Evolutionary conservation across 2,329 filamentous ascomycete genomes (phyloP).

Genomic region (Grosmannia clavigera): DNA sequence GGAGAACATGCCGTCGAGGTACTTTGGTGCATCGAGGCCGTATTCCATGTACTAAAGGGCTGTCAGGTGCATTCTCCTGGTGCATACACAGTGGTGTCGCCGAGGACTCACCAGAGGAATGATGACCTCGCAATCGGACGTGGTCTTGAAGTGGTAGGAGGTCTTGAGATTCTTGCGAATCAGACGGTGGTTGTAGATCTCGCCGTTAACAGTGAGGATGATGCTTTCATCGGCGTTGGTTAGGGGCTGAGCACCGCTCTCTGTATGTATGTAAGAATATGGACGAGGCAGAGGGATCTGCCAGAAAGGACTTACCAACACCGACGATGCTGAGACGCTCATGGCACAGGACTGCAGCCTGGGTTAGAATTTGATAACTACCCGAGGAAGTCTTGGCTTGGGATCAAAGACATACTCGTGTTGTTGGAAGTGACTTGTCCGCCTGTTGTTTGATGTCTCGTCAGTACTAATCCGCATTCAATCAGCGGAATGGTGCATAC

Average conservation of each 20-base stretch:
- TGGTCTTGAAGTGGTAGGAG: slow-evolving; percentile 93
- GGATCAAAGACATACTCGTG: slow-evolving; percentile 54
- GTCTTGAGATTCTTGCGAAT: slow-evolving; percentile 76
- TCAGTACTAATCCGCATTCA: neutral
- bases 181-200: slow-evolving; percentile 98
- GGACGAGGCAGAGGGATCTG: neutral
- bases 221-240: slow-evolving; percentile 83
- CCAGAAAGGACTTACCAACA: slow-evolving; percentile 54
- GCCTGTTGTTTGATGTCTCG: slow-evolving; percentile 34
- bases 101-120: slow-evolving; percentile 68
- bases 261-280: slow-evolving; percentile 32
- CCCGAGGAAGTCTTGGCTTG: too few relatives aligned
- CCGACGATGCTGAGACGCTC: slow-evolving; percentile 96
- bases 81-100: too few relatives aligned
- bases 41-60: slow-evolving; percentile 69
- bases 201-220: slow-evolving; percentile 92
- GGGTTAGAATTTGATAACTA: slow-evolving; percentile 16
- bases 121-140: slow-evolving; percentile 97
- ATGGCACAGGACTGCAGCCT: slow-evolving; percentile 69
- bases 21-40: slow-evolving; percentile 81
- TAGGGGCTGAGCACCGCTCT: slow-evolving; percentile 89
- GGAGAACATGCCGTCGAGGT: slow-evolving; percentile 98
- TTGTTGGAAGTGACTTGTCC: slow-evolving; percentile 82
- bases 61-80: slow-evolving; percentile 4
- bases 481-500: slow-evolving; percentile 29